These are phyloP conservation scores for Durusdinium trenchii DNA, from an alignment of 73 alveolate species.

Conservation along the genomic window DNA sequence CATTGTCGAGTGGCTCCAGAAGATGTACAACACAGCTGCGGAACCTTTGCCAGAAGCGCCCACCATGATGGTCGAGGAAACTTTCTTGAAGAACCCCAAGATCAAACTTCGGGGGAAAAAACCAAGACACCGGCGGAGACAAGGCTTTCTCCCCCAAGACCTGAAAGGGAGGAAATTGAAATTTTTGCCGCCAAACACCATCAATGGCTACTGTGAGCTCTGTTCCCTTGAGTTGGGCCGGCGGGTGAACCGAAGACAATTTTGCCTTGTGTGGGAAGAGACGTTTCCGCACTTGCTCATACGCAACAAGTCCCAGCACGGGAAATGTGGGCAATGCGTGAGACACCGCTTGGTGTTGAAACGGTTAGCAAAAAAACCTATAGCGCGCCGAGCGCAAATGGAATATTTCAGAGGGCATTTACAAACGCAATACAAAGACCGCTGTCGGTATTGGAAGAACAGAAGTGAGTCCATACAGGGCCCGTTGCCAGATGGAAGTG, in stretches of 20 bases:
- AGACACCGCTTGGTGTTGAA: not conserved
- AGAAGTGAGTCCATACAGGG: not conserved
- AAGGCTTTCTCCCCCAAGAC: not conserved
- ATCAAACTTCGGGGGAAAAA: not conserved
- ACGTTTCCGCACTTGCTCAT: not conserved
- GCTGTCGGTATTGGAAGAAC: not conserved
- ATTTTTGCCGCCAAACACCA: not conserved
- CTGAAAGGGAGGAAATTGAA: not conserved
- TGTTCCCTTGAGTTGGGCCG: not conserved
- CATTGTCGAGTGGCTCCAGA: not conserved
- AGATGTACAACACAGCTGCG: not conserved
- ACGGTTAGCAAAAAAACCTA: not conserved
- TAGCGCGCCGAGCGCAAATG: not conserved
- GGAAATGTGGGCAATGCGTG: not conserved
- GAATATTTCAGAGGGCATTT: not conserved
- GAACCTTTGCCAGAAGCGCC: not conserved
- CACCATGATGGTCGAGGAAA: not conserved
- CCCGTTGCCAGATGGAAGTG: not conserved
- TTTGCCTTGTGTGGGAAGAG: slow-evolving; percentile 15
- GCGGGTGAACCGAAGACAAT: not conserved
- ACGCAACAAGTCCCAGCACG: not conserved
- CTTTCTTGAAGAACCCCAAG: not conserved
- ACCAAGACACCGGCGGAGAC: not conserved
- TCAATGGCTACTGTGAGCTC: not conserved
- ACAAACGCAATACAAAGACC: not conserved